A percentile compares a stretch with the other conserved stretches of the same genome.
These are phyloP conservation scores for Sordariomycetes sp. DNA, from an alignment of 2,329 filamentous ascomycete species.

Conservation along the genomic window DNA sequence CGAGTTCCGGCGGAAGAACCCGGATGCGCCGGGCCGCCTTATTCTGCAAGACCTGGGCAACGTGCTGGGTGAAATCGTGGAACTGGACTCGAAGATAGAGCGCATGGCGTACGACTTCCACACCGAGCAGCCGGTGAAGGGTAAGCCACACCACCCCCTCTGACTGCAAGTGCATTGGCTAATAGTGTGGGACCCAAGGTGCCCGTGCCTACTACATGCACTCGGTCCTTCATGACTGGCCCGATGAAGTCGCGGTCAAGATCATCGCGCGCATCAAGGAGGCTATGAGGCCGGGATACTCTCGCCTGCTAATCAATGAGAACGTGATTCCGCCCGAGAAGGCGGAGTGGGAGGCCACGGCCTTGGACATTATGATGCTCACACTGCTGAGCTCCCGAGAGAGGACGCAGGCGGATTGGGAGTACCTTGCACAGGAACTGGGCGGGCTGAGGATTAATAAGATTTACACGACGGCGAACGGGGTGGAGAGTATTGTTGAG, in stretches of 20 bases:
- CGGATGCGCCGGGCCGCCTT: conserved; percentile 25
- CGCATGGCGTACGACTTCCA: conserved; percentile 21
- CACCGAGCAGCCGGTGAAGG: conserved; percentile 18
- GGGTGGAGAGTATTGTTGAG: conserved; percentile 26
- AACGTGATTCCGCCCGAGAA: conserved; percentile 18
- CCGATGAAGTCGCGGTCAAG: conserved; percentile 15
- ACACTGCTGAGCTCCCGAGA: conserved; percentile 10
- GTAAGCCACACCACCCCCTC: background rate
- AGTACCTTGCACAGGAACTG: conserved; percentile 15
- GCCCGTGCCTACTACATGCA: conserved; percentile 23
- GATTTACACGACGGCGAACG: conserved; percentile 19
- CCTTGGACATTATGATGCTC: conserved; percentile 21
- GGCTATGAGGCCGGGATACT: conserved; percentile 20
- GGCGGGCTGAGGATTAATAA: conserved; percentile 22
- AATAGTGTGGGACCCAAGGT: background rate
- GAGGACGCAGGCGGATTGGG: conserved; percentile 23
- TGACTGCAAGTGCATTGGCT: background rate
- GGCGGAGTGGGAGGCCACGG: conserved; percentile 17
- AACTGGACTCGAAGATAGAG: conserved; percentile 18
- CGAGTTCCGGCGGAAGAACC: conserved; percentile 16
- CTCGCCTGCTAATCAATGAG: conserved; percentile 21
- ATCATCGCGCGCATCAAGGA: conserved; percentile 16
- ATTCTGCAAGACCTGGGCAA: conserved; percentile 36
- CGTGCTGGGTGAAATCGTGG: conserved; percentile 22
- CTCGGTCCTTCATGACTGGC: conserved; percentile 21